These are phyloP conservation scores for Ganoderma resinaceum DNA, from an alignment of 1,284 basidiomycete genomes.

Conservation along the genomic window DNA sequence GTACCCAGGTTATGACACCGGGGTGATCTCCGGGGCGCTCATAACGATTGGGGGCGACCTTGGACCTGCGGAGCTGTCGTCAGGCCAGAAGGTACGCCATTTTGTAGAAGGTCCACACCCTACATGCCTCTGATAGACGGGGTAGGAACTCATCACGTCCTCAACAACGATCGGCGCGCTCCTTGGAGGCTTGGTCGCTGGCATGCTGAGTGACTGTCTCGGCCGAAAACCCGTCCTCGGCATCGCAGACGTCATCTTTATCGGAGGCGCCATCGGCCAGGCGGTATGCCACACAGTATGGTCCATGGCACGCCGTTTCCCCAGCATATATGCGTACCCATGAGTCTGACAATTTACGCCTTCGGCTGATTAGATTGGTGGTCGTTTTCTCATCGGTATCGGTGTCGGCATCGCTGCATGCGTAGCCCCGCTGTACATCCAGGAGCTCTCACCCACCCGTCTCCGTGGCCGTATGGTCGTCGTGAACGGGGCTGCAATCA, in stretches of 20 bases:
- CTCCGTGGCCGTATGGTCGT: constrained; percentile 82
- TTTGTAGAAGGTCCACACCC: constrained; percentile 1
- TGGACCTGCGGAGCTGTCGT: constrained; percentile 62
- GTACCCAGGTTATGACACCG: constrained; percentile 79
- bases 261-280: constrained; percentile 75
- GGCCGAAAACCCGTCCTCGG: constrained; percentile 74
- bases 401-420: constrained; percentile 80
- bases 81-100: constrained; percentile 68
- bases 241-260: constrained; percentile 79
- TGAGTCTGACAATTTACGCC: not conserved
- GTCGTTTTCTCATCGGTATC: constrained; percentile 78
- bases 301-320: constrained; percentile 61
- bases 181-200: constrained; percentile 74
- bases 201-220: constrained; percentile 76
- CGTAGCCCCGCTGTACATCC: constrained; percentile 84
- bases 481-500: constrained; percentile 69
- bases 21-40: constrained; percentile 79
- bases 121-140: not conserved
- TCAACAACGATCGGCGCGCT: constrained; percentile 83
- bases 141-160: constrained; percentile 81
- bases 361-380: constrained; percentile 57
- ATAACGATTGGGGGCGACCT: constrained; percentile 78
- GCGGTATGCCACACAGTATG: constrained; percentile 72
- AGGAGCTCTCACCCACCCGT: constrained; percentile 81
- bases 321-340: not conserved